Conservation (phyloP, 192 early-diverging fungal species). For the Backusella sp. region DNA sequence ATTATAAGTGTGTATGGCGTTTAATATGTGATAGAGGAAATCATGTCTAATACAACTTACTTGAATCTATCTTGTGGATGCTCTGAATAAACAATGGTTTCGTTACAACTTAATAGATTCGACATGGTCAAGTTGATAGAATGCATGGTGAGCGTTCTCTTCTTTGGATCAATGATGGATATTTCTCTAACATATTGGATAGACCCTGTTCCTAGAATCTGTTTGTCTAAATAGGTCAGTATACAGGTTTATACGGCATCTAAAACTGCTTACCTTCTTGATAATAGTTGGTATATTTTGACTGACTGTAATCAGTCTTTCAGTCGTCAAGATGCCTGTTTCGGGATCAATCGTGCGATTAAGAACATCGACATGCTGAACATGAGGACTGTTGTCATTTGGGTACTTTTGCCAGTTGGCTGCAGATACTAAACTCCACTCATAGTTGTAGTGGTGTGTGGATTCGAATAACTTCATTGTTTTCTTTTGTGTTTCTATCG, state of each 20-base stretch:
- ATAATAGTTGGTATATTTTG: constrained; percentile 87
- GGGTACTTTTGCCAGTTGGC: constrained; percentile 99
- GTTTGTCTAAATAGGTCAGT: constrained; percentile 1
- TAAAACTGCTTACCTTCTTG: constrained; percentile 38
- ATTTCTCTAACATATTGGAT: constrained; percentile 88
- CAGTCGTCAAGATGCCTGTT: constrained; percentile 84
- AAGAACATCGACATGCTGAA: constrained; percentile 88
- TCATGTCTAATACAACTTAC: constrained; percentile 21
- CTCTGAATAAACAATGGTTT: constrained; percentile 77
- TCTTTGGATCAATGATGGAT: constrained; percentile 79
- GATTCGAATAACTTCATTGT: constrained; percentile 87
- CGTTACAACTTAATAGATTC: constrained; percentile 80
- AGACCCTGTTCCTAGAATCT: constrained; percentile 67
- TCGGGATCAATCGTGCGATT: constrained; percentile 75
- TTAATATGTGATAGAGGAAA: neutral
- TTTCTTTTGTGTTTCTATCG: neutral
- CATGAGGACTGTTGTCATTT: constrained; percentile 90
- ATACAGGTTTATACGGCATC: neutral
- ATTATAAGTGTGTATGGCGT: neutral
- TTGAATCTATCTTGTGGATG: constrained; percentile 52
- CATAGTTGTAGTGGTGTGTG: constrained; percentile 74
- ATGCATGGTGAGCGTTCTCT: constrained; percentile 69
- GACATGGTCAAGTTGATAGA: constrained; percentile 86
- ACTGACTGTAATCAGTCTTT: constrained; percentile 85
- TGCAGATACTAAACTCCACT: constrained; percentile 78